These are phyloP conservation scores for Fusarium subtropicale DNA, from an alignment of 2,329 filamentous ascomycete species.

Conservation along the genomic window DNA sequence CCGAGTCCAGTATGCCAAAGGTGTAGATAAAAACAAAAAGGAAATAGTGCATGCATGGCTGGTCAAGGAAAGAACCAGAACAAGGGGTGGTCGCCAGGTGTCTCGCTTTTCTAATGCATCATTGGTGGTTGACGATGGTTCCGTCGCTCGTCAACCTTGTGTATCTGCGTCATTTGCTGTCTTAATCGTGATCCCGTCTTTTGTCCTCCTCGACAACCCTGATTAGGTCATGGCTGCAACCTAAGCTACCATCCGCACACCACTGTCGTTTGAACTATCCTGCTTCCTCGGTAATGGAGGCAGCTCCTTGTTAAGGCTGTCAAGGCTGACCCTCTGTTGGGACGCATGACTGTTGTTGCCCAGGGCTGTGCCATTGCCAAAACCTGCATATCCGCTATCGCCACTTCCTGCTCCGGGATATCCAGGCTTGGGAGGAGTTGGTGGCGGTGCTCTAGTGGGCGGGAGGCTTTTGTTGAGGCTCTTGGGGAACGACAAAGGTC, in stretches of 20 bases:
- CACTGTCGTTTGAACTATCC: slow-evolving; percentile 46
- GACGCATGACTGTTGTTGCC: slow-evolving; percentile 47
- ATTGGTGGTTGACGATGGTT: slow-evolving; percentile 42
- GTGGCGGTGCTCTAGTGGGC: slow-evolving; percentile 58
- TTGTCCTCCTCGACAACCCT: slow-evolving; percentile 39
- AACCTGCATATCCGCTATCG: slow-evolving; percentile 61
- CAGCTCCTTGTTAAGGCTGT: slow-evolving; percentile 70
- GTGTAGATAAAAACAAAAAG: slow-evolving; percentile 32
- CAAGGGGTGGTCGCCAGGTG: slow-evolving; percentile 38
- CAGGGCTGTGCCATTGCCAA: slow-evolving; percentile 49
- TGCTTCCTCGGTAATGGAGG: slow-evolving; percentile 63
- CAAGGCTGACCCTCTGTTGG: slow-evolving; percentile 60
- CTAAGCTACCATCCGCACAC: slow-evolving; percentile 51
- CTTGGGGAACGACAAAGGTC: slow-evolving; percentile 59
- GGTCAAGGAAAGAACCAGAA: slow-evolving; percentile 35
- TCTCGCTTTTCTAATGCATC: slow-evolving; percentile 49
- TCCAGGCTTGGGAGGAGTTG: slow-evolving; percentile 51
- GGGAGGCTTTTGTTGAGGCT: slow-evolving; percentile 51
- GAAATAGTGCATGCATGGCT: slow-evolving; percentile 41
- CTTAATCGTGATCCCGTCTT: slow-evolving; percentile 42
- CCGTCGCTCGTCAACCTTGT: slow-evolving; percentile 45
- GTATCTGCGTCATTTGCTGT: slow-evolving; percentile 40
- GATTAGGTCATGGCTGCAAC: slow-evolving; percentile 38
- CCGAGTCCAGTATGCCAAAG: slow-evolving; percentile 35
- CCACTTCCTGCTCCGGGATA: slow-evolving; percentile 59